Evolutionary conservation across 2,329 filamentous ascomycete species (phyloP), one percentile per base, ranked within the genome.

Genomic region (Tolypocladium endophyticum): DNA sequence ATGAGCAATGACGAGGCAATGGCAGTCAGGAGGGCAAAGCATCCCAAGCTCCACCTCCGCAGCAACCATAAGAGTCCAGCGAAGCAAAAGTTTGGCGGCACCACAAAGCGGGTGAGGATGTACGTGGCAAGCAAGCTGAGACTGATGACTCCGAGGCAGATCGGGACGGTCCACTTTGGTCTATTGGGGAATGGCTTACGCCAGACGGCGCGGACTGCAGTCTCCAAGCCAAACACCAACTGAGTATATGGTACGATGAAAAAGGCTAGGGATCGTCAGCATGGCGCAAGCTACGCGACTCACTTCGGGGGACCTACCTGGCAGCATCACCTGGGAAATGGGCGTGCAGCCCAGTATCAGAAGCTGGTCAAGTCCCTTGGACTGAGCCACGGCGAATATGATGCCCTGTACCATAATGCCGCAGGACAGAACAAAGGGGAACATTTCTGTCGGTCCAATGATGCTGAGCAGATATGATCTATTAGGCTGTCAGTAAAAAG

Each of bases 41-140:
- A 81, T 6, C 81, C 78, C 18, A 79, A 68, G n/a, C 83, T 79
- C 72, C 85, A 89, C 64, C 76, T 78, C 59, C 81, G 77, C 50
- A 88, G 75, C 62, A 87, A 87, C 83, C 84, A 89, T 64, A 88
- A 83, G 9, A 90, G 76, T 7, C 84, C 85, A 30, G 84, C 85
- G 65, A 88, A 85, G 72, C 87, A 90, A 58, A 80, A 78, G 63
- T 86, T 80, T 7, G 78, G 77, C 52, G 86, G 79, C 5, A 75
- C 77, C 62, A 80, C 73, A 56, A 83, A 76, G 59, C 81, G 74
- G 20, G 85, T 83, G 33, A 86, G 79, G 43, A 86, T 73, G 71
- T 85, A 87, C 25, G 81, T 84, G 43, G 73, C 70, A 39, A 88
- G 68, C 25, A 82, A 68, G 60, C 85, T 73, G 54, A 82, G 68